phyloP scores from a whole-genome alignment of 805 yeast species.

The Lachancea thermotolerans region DNA sequence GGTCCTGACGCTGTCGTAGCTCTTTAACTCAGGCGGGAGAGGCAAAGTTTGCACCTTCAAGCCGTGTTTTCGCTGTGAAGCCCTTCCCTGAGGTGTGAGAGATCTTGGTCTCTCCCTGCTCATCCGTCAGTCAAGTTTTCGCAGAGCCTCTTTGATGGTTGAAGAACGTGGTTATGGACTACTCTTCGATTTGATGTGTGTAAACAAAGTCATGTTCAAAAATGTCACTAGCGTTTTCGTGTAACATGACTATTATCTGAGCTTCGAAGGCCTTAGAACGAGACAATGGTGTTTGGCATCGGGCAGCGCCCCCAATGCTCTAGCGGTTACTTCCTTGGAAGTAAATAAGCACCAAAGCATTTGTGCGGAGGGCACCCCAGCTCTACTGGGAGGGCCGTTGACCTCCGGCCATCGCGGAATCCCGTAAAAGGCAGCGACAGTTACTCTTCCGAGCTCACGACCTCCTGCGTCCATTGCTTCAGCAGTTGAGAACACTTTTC shows the following conservation, averaged over 20 bases:
- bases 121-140: background rate
- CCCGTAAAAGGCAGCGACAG: no score
- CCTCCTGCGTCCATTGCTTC: conserved; percentile 17
- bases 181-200: background rate
- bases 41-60: conserved; percentile 15
- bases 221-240: background rate
- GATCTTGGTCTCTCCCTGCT: conserved; percentile 9
- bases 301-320: no score
- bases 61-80: conserved; percentile 9
- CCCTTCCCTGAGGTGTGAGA: conserved; percentile 6
- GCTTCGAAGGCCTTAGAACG: background rate
- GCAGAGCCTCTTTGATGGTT: background rate
- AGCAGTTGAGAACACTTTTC: conserved; percentile 17
- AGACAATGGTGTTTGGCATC: background rate
- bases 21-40: conserved; percentile 4
- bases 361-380: no score
- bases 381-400: no score
- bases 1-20: background rate
- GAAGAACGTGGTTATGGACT: no score
- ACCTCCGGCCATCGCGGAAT: no score
- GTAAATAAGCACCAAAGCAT: no score
- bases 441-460: background rate
- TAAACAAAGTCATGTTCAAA: conserved; percentile 1
- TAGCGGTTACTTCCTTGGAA: no score
- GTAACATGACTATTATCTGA: background rate